A percentile compares a stretch with the other conserved stretches of the same genome.
Conservation (phyloP, 805 yeast species). For the Torulaspora delbrueckii region DNA sequence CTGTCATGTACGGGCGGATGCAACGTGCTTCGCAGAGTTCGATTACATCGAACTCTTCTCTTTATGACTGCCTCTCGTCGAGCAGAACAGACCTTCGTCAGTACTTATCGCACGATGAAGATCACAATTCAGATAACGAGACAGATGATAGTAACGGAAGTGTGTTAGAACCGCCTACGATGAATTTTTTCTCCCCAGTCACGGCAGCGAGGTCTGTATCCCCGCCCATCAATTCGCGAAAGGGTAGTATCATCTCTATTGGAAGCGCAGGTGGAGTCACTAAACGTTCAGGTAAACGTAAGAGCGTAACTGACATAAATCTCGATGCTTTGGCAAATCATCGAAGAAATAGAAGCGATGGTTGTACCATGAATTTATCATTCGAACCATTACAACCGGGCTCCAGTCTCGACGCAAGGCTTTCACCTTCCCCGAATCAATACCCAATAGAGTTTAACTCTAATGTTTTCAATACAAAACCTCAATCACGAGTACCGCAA, state of each 20-base stretch:
- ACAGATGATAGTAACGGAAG: slow-evolving; percentile 13
- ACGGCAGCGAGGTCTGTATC: slow-evolving; percentile 10
- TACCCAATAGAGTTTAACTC: slow-evolving; percentile 11
- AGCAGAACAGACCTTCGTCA: slow-evolving; percentile 3
- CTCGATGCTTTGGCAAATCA: slow-evolving; percentile 9
- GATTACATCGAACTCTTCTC: slow-evolving; percentile 19
- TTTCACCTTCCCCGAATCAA: slow-evolving; percentile 8
- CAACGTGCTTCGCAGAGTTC: slow-evolving; percentile 22
- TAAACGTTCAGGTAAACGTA: slow-evolving; percentile 10
- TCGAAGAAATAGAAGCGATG: slow-evolving; percentile 14
- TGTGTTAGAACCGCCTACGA: slow-evolving; percentile 8
- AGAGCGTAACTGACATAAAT: slow-evolving; percentile 10
- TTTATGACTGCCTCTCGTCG: slow-evolving; percentile 18
- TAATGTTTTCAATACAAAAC: slow-evolving; percentile 4
- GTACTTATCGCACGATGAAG: slow-evolving; percentile 4
- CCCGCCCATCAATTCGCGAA: slow-evolving; percentile 10
- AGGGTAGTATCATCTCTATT: slow-evolving; percentile 13
- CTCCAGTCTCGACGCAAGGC: slow-evolving; percentile 5
- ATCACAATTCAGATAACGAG: slow-evolving; percentile 9
- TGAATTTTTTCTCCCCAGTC: slow-evolving; percentile 6
- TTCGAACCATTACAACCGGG: slow-evolving; percentile 8
- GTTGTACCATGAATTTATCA: slow-evolving; percentile 7
- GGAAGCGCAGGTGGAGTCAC: slow-evolving; percentile 9
- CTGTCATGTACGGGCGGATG: slow-evolving; percentile 24
- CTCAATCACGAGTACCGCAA: not conserved